Conservation (phyloP, 345 rosid species). For the Psidium guajava region DNA sequence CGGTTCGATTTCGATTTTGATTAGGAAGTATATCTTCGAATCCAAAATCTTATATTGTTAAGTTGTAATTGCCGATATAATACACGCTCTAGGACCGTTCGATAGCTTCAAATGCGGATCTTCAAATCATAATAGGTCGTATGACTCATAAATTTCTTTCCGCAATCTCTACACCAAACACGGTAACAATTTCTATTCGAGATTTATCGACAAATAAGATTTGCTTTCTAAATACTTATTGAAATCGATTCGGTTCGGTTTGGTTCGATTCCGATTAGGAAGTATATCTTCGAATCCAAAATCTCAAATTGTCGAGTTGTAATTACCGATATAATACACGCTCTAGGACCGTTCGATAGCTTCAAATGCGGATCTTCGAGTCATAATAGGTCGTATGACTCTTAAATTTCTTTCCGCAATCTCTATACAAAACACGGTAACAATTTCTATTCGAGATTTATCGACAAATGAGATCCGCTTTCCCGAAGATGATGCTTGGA, state of each 20-base stretch:
- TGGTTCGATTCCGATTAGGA: background rate
- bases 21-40: background rate
- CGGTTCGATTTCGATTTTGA: background rate
- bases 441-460: background rate
- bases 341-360: too few relatives aligned
- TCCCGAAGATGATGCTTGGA: background rate
- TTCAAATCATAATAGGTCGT: background rate
- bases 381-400: background rate
- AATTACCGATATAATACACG: background rate
- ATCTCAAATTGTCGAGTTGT: background rate
- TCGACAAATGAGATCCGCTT: background rate
- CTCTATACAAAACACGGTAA: background rate
- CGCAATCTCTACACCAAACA: background rate
- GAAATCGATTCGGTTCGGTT: background rate
- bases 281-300: background rate
- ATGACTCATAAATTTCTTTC: background rate
- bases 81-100: too few relatives aligned
- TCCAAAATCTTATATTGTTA: background rate
- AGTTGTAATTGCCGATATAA: background rate
- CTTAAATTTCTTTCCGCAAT: background rate
- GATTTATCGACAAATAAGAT: background rate
- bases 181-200: background rate
- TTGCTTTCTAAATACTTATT: accelerated
- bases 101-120: too few relatives aligned
- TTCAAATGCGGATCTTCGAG: too few relatives aligned